Evolutionary conservation across 2,329 filamentous ascomycete genomes (phyloP).

Genomic region (Teratosphaeria pseudoeucalypti): DNA sequence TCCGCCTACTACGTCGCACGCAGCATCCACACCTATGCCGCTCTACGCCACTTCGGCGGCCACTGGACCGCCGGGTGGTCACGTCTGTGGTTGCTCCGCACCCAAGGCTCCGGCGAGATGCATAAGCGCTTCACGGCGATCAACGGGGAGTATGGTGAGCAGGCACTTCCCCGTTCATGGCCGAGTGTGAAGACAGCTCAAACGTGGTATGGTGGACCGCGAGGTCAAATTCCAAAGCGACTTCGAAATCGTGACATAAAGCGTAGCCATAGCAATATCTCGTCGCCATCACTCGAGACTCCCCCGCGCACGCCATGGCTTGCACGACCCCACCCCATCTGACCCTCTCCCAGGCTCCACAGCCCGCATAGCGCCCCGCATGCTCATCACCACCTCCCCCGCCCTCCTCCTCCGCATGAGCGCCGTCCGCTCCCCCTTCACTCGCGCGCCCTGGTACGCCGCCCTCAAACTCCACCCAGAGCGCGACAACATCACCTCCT

Average conservation of each 20-base stretch:
- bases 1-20: slow-evolving; percentile 15
- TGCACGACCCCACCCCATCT: not conserved
- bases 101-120: slow-evolving; percentile 28
- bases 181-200: too few species aligned
- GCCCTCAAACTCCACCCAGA: slow-evolving; percentile 30
- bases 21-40: slow-evolving; percentile 20
- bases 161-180: too few species aligned
- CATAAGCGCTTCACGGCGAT: slow-evolving; percentile 28
- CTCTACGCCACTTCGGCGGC: slow-evolving; percentile 27
- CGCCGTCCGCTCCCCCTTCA: slow-evolving; percentile 28
- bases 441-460: slow-evolving; percentile 27
- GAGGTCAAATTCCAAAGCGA: too few species aligned
- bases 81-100: slow-evolving; percentile 28
- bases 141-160: slow-evolving; percentile 28
- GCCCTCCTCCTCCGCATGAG: slow-evolving; percentile 30
- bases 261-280: too few species aligned
- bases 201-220: too few species aligned
- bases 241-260: too few species aligned
- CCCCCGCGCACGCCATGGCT: not conserved
- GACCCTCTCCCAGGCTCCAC: slow-evolving; percentile 24
- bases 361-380: slow-evolving; percentile 26
- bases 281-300: too few species aligned
- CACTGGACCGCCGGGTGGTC: slow-evolving; percentile 30
- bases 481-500: slow-evolving; percentile 30
- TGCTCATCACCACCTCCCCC: slow-evolving; percentile 29